Percentiles rank a stretch among this genome's conserved stretches.
These are phyloP conservation scores for Tolypocladium paradoxum DNA, from an alignment of 2,329 filamentous ascomycete genomes.

Conservation along the genomic window DNA sequence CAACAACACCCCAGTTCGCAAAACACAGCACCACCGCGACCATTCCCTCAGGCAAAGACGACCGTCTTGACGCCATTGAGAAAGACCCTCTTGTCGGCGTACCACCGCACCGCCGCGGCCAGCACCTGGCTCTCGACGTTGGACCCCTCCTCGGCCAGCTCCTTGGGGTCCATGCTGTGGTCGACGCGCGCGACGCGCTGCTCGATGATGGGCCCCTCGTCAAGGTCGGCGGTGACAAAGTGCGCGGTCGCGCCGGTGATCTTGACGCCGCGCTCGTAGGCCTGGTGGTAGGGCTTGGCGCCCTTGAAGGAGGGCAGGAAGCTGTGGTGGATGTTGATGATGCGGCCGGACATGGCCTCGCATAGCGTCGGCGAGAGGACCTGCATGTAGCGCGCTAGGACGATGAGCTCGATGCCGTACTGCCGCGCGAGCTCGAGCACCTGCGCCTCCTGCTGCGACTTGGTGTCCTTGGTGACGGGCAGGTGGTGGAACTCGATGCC, in stretches of 20 bases:
- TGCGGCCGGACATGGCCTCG: constrained; percentile 68
- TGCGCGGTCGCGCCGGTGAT: constrained; percentile 81
- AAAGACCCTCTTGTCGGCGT: constrained; percentile 67
- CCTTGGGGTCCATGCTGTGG: constrained; percentile 65
- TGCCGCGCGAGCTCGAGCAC: constrained; percentile 60
- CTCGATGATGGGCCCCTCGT: constrained; percentile 83
- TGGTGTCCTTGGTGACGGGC: constrained; percentile 69
- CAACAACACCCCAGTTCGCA: neutral
- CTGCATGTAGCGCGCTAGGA: constrained; percentile 82
- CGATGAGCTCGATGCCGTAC: constrained; percentile 66
- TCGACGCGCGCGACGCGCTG: constrained; percentile 69
- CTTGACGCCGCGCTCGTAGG: constrained; percentile 77
- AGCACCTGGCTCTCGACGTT: constrained; percentile 79
- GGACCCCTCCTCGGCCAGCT: constrained; percentile 67
- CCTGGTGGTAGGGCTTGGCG: constrained; percentile 80
- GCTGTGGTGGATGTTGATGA: constrained; percentile 88
- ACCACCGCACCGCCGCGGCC: constrained; percentile 74
- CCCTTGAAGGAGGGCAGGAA: constrained; percentile 85
- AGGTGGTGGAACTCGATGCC: constrained; percentile 72
- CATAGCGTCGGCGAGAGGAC: constrained; percentile 67
- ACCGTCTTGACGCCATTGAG: constrained; percentile 73
- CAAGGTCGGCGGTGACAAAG: constrained; percentile 75
- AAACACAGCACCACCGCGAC: neutral
- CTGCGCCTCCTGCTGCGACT: constrained; percentile 58
- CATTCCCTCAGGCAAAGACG: constrained; percentile 47